These are phyloP conservation scores for Nepenthes alata DNA, from an alignment of 179 eudicot genomes.

Conservation along the genomic window DNA sequence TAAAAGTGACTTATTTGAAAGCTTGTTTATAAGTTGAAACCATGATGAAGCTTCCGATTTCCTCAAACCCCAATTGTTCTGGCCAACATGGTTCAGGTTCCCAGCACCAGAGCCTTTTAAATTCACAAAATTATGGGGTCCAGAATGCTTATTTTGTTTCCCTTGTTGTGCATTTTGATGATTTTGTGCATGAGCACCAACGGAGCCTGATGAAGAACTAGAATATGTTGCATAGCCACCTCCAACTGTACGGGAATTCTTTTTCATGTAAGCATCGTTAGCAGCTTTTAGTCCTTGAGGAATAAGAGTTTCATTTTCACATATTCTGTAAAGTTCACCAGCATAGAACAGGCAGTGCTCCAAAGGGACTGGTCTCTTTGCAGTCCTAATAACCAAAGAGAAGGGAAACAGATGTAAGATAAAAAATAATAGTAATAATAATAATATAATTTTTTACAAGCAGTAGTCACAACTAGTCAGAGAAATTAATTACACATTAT, in stretches of 20 bases:
- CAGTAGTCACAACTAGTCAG: background rate
- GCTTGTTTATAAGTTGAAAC: slow-evolving; percentile 75
- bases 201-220: slow-evolving; percentile 44
- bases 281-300: slow-evolving; percentile 75
- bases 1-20: slow-evolving; percentile 59
- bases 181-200: slow-evolving; percentile 40
- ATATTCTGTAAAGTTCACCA: slow-evolving; percentile 78
- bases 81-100: slow-evolving; percentile 29
- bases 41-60: slow-evolving; percentile 73
- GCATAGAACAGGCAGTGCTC: slow-evolving; percentile 90
- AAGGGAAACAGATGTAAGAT: background rate
- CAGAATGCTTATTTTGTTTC: slow-evolving; percentile 68
- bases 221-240: slow-evolving; percentile 26
- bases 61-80: slow-evolving; percentile 45
- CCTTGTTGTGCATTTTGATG: slow-evolving; percentile 42
- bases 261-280: slow-evolving; percentile 66
- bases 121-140: slow-evolving; percentile 36
- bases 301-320: slow-evolving; percentile 65
- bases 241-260: slow-evolving; percentile 32
- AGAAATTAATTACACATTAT: background rate
- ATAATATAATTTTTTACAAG: background rate
- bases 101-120: slow-evolving; percentile 33
- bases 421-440: background rate
- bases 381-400: slow-evolving; percentile 49
- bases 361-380: slow-evolving; percentile 94